Evolutionary conservation across 495 filamentous ascomycete species (phyloP), one percentile per base, ranked within the genome.

Genomic region (Penicillium coprophilum): DNA sequence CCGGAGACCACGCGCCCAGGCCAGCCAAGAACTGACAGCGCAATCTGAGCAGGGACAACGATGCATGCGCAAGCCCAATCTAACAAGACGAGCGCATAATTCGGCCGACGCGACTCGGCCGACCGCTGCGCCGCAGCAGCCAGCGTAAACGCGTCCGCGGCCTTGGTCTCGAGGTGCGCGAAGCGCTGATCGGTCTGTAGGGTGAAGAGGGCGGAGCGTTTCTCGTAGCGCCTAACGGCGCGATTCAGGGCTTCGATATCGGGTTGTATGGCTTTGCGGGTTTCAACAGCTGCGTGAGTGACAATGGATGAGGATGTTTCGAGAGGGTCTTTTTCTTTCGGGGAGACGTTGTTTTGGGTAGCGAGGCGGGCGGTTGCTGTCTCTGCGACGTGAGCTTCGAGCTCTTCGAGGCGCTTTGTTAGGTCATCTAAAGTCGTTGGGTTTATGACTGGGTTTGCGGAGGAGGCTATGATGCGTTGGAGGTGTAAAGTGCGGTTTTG

Each of bases 201-300:
- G 0, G 85, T 74, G 19, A 87, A 80, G 2, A 92, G 70, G 0
- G 87, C 85, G 11, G 86, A 84, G 55, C 91, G 87, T 69, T 96
- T 97, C 74, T 98, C 94, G 60, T 96, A 96, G n/a, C 91, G 85
- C 13, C 94, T 82, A 28, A 97, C 87, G 0, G 94, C 94, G 19
- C 94, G 87, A 56, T 89, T 93, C 34, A 98, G 73, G 4, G 91
- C 90, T 59, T 98, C 94, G 28, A 97, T 79, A 41, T 97, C 90
- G 1, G 91, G 85, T 39, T 91, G 88, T 19, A 94, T 68, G 13
- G 71, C 70, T 49, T 82, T 83, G 34, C 84, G 82, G 8, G 90
- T 79, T 56, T 89, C 85, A 2, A 76, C 73, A 1, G 80, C 76
- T 11, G 92, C 70, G 15, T 80, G 77, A 2, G 77, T 61, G 8